phyloP scores from a whole-genome alignment of 129 eudicot species.

The Dittrichia graveolens region DNA sequence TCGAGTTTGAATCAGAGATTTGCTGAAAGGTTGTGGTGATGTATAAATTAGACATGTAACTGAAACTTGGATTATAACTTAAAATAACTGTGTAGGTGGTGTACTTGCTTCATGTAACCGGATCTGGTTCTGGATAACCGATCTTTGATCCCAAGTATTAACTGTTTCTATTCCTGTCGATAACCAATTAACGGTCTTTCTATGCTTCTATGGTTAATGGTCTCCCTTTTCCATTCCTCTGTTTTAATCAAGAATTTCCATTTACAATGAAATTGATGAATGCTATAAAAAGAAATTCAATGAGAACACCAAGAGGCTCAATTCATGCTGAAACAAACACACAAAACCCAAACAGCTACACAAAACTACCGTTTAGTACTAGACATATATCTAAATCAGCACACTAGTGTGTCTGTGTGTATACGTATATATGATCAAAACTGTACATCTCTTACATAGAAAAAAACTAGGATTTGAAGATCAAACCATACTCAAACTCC shows the following conservation, averaged over 20 bases:
- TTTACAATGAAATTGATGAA: too few relatives aligned
- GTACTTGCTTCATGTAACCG: background rate
- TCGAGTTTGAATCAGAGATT: conserved; percentile 68
- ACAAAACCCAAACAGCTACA: too few relatives aligned
- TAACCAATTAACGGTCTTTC: background rate
- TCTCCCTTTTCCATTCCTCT: too few relatives aligned
- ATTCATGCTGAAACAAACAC: too few relatives aligned
- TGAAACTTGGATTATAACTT: background rate
- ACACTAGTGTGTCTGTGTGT: too few relatives aligned
- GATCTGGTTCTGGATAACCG: background rate
- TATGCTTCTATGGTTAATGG: background rate
- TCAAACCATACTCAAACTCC: background rate
- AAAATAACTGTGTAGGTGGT: background rate
- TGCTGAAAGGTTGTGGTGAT: conserved; percentile 38
- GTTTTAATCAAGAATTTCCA: too few relatives aligned
- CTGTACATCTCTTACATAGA: too few relatives aligned
- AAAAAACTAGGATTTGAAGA: background rate
- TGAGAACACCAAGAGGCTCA: too few relatives aligned
- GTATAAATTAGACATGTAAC: conserved; percentile 1
- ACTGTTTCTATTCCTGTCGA: background rate
- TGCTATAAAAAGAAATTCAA: too few relatives aligned
- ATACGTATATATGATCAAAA: too few relatives aligned
- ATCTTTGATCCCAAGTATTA: background rate
- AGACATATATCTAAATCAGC: too few relatives aligned
- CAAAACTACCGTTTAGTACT: too few relatives aligned